phyloP scores from a whole-genome alignment of 108 stramenopile genomes.

The Conticribra guillardii region DNA sequence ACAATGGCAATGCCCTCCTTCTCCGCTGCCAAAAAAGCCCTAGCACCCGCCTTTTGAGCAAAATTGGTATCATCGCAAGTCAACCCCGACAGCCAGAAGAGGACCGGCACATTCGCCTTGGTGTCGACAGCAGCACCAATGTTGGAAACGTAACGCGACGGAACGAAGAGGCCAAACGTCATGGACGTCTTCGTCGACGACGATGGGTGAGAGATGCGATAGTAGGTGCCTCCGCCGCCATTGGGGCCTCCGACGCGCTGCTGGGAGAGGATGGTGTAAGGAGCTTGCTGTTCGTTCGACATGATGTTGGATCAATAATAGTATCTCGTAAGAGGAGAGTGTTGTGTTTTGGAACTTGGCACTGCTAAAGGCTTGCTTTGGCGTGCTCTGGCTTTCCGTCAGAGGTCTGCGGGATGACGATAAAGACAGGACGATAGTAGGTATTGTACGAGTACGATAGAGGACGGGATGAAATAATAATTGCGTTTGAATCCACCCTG shows the following conservation, averaged over 20 bases:
- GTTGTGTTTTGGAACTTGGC: too few relatives aligned
- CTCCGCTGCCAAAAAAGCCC: conserved; percentile 76
- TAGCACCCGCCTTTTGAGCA: conserved; percentile 83
- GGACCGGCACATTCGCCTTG: conserved; percentile 60
- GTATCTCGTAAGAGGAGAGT: too few relatives aligned
- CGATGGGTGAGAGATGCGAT: conserved; percentile 74
- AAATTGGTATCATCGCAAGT: conserved; percentile 98
- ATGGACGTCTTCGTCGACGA: conserved; percentile 66
- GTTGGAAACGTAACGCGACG: conserved; percentile 38
- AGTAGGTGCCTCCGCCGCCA: conserved; percentile 65
- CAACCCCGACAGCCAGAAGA: conserved; percentile 91
- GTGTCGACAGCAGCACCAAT: conserved; percentile 13
- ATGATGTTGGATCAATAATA: too few relatives aligned
- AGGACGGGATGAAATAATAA: too few relatives aligned
- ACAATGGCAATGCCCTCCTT: conserved; percentile 88
- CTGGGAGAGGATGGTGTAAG: conserved; percentile 58
- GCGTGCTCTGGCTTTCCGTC: too few relatives aligned
- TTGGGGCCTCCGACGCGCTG: conserved; percentile 62
- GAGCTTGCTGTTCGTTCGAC: too few relatives aligned
- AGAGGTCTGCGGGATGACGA: too few relatives aligned
- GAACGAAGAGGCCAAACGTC: conserved; percentile 80
- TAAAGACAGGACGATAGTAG: too few relatives aligned
- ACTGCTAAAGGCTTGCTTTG: too few relatives aligned
- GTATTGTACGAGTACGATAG: too few relatives aligned
- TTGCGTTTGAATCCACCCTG: too few relatives aligned